phyloP scores from a whole-genome alignment of 2,329 filamentous ascomycete species.

The Ceratocystis ficicola region DNA sequence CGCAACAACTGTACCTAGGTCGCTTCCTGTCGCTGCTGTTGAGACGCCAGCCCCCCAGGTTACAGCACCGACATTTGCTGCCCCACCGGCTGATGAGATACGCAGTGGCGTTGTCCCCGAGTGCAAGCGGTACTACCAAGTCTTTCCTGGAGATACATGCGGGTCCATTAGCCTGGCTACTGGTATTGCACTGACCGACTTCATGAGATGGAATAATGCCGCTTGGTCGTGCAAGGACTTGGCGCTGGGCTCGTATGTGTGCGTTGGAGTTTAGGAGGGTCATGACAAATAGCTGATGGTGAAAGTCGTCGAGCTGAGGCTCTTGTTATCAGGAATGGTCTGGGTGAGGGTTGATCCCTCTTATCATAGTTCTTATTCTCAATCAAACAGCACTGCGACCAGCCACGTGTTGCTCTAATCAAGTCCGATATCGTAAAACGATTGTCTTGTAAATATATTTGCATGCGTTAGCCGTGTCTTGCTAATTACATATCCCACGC shows the following conservation, averaged over 20 bases:
- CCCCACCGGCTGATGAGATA: conserved; percentile 14
- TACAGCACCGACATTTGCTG: not conserved
- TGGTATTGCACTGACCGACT: not conserved
- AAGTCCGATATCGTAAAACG: not conserved
- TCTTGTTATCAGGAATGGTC: not conserved
- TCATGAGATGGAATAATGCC: conserved; percentile 16
- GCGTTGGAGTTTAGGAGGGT: not conserved
- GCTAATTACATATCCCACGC: not conserved
- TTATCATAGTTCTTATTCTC: not conserved
- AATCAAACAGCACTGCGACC: not conserved
- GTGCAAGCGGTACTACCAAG: conserved; percentile 17
- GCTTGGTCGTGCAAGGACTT: conserved; percentile 13
- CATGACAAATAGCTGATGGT: not conserved
- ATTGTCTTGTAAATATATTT: conserved; percentile 5
- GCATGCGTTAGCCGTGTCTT: not conserved
- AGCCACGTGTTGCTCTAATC: not conserved
- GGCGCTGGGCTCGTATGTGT: conserved; percentile 12
- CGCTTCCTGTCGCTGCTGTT: not conserved
- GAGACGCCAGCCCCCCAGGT: not conserved
- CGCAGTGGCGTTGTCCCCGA: not conserved
- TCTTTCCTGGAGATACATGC: conserved; percentile 12
- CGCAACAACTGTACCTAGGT: not conserved
- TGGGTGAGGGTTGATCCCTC: not conserved
- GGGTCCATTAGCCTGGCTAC: not conserved
- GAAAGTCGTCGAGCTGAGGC: not conserved